Evolutionary conservation across 805 yeast genomes (phyloP).

Genomic region (Lachancea lanzarotensis): DNA sequence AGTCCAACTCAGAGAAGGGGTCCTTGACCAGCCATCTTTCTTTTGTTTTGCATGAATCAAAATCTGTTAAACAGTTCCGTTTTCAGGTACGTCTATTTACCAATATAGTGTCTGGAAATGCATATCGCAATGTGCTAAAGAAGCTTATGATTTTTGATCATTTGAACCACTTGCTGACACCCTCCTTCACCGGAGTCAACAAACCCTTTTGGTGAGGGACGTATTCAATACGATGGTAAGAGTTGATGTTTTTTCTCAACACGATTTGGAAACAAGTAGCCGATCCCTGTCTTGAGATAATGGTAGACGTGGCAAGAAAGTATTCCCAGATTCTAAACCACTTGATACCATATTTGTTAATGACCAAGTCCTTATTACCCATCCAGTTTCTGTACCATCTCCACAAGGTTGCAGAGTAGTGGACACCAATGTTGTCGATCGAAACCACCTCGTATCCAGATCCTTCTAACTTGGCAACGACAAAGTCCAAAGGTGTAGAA

Average conservation of each 20-base stretch:
- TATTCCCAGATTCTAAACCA: conserved; percentile 94
- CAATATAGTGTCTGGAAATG: not conserved
- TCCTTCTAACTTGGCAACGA: conserved; percentile 66
- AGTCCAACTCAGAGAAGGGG: conserved; percentile 47
- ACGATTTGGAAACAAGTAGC: conserved; percentile 89
- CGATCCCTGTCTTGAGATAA: conserved; percentile 87
- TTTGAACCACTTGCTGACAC: conserved; percentile 50
- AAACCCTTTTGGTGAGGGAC: conserved; percentile 74
- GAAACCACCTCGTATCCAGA: conserved; percentile 82
- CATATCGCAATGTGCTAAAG: not conserved
- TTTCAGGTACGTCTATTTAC: not conserved
- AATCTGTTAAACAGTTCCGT: not conserved
- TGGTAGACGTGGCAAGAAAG: conserved; percentile 76
- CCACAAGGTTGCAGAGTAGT: conserved; percentile 86
- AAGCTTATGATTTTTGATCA: conserved; percentile 5
- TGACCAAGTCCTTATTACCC: conserved; percentile 68
- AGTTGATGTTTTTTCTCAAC: conserved; percentile 81
- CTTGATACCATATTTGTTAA: conserved; percentile 74
- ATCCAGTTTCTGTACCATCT: conserved; percentile 95
- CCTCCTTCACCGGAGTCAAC: conserved; percentile 48
- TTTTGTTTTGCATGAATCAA: not conserved
- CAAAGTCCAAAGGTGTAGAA: conserved; percentile 85
- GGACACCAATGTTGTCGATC: conserved; percentile 85
- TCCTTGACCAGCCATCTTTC: not conserved
- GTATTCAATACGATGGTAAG: conserved; percentile 76